Conservation (phyloP, 2,329 filamentous ascomycete genomes). For the Fusarium vanettenii region DNA sequence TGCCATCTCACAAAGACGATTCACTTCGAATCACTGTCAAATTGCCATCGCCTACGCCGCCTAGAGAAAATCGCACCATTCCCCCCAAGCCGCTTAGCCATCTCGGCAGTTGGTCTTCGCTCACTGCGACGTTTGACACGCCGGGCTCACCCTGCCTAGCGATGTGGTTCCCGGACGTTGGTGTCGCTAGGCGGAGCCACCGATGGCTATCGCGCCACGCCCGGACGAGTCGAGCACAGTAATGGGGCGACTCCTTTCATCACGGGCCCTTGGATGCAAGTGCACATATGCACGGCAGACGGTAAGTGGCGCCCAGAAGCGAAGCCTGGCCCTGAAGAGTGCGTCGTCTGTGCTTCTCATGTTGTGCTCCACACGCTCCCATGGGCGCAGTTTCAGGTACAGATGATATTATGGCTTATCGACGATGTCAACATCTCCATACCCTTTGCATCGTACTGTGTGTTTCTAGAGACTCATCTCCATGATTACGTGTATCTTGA, state of each 20-base stretch:
- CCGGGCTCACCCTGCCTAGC: slow-evolving; percentile 24
- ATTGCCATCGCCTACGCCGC: background rate
- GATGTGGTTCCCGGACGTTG: slow-evolving; percentile 3
- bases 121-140: slow-evolving; percentile 15
- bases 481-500: background rate
- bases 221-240: slow-evolving; percentile 3
- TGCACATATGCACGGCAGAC: slow-evolving; percentile 20
- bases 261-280: slow-evolving; percentile 21
- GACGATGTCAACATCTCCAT: slow-evolving; percentile 25
- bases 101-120: slow-evolving; percentile 22
- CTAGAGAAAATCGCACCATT: background rate
- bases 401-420: background rate
- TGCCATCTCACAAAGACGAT: background rate
- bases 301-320: slow-evolving; percentile 28
- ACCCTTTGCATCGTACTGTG: slow-evolving; percentile 10
- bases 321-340: slow-evolving; percentile 25
- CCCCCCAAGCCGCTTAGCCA: background rate
- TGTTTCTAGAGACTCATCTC: slow-evolving; percentile 4
- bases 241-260: slow-evolving; percentile 29
- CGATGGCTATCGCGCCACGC: slow-evolving; percentile 22
- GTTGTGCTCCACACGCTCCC: slow-evolving; percentile 24
- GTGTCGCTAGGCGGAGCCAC: slow-evolving; percentile 20
- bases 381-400: slow-evolving; percentile 35
- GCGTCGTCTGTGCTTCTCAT: slow-evolving; percentile 34
- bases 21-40: background rate